Conservation (phyloP, 495 filamentous ascomycete genomes). For the Lepidopterella palustris region DNA sequence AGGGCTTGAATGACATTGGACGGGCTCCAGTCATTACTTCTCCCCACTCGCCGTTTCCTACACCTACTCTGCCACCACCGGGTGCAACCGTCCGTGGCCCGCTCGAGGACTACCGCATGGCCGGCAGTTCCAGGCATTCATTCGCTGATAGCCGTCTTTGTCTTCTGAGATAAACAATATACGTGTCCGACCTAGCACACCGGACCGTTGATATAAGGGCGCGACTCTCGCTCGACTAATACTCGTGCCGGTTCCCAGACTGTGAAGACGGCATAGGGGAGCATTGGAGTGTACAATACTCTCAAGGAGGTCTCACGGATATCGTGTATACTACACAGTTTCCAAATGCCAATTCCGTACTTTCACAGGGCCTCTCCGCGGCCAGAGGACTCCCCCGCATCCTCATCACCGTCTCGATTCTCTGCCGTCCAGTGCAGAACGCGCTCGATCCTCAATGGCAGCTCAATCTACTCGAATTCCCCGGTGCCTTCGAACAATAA, state of each 20-base stretch:
- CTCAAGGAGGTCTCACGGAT: background rate
- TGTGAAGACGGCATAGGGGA: background rate
- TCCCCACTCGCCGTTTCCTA: background rate
- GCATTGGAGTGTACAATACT: background rate
- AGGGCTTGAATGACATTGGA: slow-evolving; percentile 17
- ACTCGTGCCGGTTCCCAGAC: background rate
- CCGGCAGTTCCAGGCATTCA: slow-evolving; percentile 14
- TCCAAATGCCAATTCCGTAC: background rate
- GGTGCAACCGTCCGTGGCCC: background rate
- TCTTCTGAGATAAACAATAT: slow-evolving; percentile 6
- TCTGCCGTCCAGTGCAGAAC: slow-evolving; percentile 18
- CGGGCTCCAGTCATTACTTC: slow-evolving; percentile 30
- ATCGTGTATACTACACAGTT: background rate
- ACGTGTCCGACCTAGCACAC: slow-evolving; percentile 4
- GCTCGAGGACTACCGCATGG: slow-evolving; percentile 17
- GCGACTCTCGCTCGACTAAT: background rate
- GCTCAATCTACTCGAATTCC: slow-evolving; percentile 24
- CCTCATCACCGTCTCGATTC: slow-evolving; percentile 16
- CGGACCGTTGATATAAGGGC: slow-evolving; percentile 20
- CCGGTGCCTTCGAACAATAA: slow-evolving; percentile 19
- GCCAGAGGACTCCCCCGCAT: slow-evolving; percentile 15
- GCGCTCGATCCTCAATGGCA: slow-evolving; percentile 27
- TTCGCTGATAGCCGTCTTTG: slow-evolving; percentile 14
- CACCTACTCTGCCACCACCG: background rate
- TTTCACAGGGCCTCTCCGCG: background rate